These are phyloP conservation scores for Aspergillus clavatus DNA, from an alignment of 2,329 filamentous ascomycete genomes.

Conservation along the genomic window DNA sequence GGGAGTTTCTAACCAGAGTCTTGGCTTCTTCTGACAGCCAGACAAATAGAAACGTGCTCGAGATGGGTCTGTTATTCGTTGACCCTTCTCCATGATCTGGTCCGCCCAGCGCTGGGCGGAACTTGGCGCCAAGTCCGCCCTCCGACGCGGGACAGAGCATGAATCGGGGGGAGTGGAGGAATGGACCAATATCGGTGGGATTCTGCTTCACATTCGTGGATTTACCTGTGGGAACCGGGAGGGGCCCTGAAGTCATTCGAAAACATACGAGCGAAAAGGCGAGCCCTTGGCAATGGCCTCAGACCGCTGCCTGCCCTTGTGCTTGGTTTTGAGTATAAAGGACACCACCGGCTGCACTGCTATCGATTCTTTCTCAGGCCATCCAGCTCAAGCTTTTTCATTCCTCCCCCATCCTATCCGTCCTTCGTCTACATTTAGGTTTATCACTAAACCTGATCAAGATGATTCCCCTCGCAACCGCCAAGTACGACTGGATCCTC, in stretches of 20 bases:
- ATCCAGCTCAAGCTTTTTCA: neutral
- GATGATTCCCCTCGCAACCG: constrained; percentile 21
- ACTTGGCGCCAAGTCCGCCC: constrained; percentile 15
- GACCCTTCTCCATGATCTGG: too few relatives aligned
- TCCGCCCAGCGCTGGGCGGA: neutral
- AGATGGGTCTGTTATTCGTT: neutral
- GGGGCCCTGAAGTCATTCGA: too few relatives aligned
- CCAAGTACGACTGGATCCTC: constrained; percentile 29
- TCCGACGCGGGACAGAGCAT: neutral
- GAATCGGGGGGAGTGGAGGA: neutral
- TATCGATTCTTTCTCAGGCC: neutral
- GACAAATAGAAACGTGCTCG: constrained; percentile 14
- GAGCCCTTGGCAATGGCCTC: too few relatives aligned
- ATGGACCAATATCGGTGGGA: constrained; percentile 1
- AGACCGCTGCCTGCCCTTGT: neutral
- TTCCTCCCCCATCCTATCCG: neutral
- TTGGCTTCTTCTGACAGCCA: constrained; percentile 1
- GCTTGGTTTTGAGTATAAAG: too few relatives aligned
- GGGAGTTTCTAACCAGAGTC: neutral
- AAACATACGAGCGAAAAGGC: too few relatives aligned
- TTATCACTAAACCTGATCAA: too few relatives aligned
- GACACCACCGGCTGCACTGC: neutral
- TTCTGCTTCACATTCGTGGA: too few relatives aligned
- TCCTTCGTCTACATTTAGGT: neutral
- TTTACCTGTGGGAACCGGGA: too few relatives aligned